Conservation (phyloP, 2,329 filamentous ascomycete genomes). For the Emmonsiellopsis sp. region DNA sequence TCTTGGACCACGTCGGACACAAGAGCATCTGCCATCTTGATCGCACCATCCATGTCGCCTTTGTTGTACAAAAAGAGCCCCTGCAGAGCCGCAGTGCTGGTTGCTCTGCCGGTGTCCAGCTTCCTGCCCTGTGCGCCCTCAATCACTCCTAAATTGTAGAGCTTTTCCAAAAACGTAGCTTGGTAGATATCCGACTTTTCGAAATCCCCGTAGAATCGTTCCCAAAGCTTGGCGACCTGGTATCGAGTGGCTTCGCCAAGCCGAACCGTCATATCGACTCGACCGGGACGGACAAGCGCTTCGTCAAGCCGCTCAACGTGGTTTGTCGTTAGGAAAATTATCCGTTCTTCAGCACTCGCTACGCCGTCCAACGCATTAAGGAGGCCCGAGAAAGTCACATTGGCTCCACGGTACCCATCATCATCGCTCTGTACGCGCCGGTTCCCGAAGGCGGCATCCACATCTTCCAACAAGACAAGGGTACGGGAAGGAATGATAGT, state of each 20-base stretch:
- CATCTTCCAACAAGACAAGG: constrained; percentile 77
- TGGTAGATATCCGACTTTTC: constrained; percentile 56
- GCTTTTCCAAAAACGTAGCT: constrained; percentile 58
- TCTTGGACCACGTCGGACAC: constrained; percentile 7
- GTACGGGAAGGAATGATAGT: constrained; percentile 77
- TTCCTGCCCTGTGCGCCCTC: constrained; percentile 44
- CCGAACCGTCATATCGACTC: constrained; percentile 86
- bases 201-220: constrained; percentile 83
- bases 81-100: constrained; percentile 86
- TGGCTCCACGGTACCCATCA: constrained; percentile 78
- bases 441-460: constrained; percentile 83
- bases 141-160: constrained; percentile 63
- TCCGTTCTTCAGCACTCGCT: constrained; percentile 87
- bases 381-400: constrained; percentile 87
- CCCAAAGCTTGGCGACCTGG: constrained; percentile 83
- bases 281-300: constrained; percentile 78
- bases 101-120: constrained; percentile 40
- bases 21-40: constrained; percentile 58
- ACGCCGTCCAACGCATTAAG: constrained; percentile 81
- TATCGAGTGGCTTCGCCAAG: constrained; percentile 79
- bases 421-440: constrained; percentile 59
- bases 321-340: constrained; percentile 91
- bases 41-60: constrained; percentile 76
- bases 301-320: constrained; percentile 83
- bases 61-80: constrained; percentile 95